Conservation (phyloP, 192 early-diverging fungal genomes). For the Piromyces finnis region DNA sequence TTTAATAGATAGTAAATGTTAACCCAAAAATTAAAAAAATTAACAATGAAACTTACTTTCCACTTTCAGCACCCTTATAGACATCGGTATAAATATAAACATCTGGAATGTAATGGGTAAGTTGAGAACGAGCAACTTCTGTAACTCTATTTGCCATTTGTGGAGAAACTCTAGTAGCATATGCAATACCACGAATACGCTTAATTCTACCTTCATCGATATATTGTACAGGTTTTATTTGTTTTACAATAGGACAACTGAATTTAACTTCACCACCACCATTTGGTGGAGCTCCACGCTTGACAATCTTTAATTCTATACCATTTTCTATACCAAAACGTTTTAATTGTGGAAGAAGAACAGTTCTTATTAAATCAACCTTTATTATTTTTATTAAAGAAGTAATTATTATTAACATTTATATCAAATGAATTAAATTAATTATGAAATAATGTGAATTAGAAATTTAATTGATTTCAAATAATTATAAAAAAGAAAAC, state of each 20-base stretch:
- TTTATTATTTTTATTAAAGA: slow-evolving; percentile 5
- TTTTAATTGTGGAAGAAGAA: slow-evolving; percentile 61
- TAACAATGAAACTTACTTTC: slow-evolving; percentile 11
- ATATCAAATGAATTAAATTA: too few relatives aligned
- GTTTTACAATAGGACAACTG: slow-evolving; percentile 58
- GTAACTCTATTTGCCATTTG: slow-evolving; percentile 88
- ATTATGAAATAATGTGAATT: too few relatives aligned
- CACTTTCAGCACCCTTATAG: slow-evolving; percentile 87
- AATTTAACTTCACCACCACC: slow-evolving; percentile 88
- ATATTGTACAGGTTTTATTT: slow-evolving; percentile 61
- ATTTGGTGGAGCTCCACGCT: slow-evolving; percentile 71
- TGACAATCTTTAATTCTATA: slow-evolving; percentile 73
- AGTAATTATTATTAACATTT: too few relatives aligned
- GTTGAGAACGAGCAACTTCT: slow-evolving; percentile 61
- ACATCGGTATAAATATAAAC: slow-evolving; percentile 96
- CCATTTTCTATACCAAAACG: slow-evolving; percentile 74
- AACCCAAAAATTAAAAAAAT: too few relatives aligned
- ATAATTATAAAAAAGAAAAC: too few relatives aligned
- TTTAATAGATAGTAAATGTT: too few relatives aligned
- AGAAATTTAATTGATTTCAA: too few relatives aligned
- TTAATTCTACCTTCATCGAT: slow-evolving; percentile 72
- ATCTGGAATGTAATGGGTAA: slow-evolving; percentile 90
- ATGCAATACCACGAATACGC: slow-evolving; percentile 88
- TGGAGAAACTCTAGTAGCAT: slow-evolving; percentile 79
- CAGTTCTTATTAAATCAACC: slow-evolving; percentile 82